Conservation (phyloP, 768 basidiomycete species). For the Basidioascus undulatus region DNA sequence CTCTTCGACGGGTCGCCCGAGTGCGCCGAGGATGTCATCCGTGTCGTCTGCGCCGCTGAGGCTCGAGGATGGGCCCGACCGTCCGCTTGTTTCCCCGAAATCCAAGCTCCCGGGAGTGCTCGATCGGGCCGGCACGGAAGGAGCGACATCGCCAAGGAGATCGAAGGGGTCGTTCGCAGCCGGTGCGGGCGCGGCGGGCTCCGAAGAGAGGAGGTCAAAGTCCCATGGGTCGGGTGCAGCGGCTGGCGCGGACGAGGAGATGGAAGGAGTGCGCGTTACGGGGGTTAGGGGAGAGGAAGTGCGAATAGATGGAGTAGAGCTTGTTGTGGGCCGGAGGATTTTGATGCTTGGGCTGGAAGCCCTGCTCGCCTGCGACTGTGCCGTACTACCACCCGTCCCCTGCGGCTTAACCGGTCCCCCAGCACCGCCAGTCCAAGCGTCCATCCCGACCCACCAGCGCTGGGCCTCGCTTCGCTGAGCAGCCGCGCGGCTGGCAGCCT, state of each 20-base stretch:
- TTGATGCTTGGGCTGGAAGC: background rate
- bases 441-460: background rate
- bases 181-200: background rate
- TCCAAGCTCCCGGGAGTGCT: background rate
- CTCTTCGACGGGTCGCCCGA: slow-evolving; percentile 3
- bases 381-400: background rate
- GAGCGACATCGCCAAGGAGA: too few species aligned
- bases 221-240: slow-evolving; percentile 12
- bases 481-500: too few species aligned
- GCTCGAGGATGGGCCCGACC: too few species aligned
- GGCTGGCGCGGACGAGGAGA: background rate
- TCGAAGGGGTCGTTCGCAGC: slow-evolving; percentile 4
- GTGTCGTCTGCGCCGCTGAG: background rate
- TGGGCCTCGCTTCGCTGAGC: background rate
- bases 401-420: background rate
- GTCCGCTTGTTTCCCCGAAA: background rate
- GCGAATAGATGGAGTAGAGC: background rate
- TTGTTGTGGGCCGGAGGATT: background rate
- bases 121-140: too few species aligned
- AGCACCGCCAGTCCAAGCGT: background rate
- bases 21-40: slow-evolving; percentile 3
- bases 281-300: background rate
- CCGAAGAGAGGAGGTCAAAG: slow-evolving; percentile 11
- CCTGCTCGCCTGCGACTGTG: background rate
- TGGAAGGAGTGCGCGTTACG: background rate